Evolutionary conservation across 805 yeast species (phyloP), one percentile per base, ranked within the genome.

Genomic region (Pichia sporocuriosa): DNA sequence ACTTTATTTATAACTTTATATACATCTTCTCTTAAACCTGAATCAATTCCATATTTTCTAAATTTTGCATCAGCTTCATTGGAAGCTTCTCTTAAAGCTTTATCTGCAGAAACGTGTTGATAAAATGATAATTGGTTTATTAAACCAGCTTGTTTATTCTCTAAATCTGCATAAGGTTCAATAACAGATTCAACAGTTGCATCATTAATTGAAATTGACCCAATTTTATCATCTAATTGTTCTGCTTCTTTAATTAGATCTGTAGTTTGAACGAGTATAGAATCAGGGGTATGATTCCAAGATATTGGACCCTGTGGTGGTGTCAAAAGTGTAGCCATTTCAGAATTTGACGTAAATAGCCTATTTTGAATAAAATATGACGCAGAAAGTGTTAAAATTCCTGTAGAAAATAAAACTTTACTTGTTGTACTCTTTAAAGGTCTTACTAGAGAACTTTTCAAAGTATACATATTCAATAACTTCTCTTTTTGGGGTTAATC

Each of bases 71-170:
- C 83, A 0, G 85, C 81, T 45, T 73, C 65, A 33, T 71, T 70
- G 3, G 89, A 77, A 4, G 87, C 85, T 48, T 82, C 85, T 54
- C 96, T 72, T 25, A 83, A 56, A n/a, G 63, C 76, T 53, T 79
- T 75, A 48, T 72, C 69, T 17, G 77, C 53, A 3, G 89, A 80
- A 10, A 86, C 89, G 50, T 81, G 80, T 59, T 79, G 86, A 54
- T 77, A 80, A 56, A 86, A 85, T 16, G 80, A 66, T 51, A 84
- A 59, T 50, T 72, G 80, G 51, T 71, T 72, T 22, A 66, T 65
- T 6, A 69, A 39, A 5, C 70, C 69, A 9, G 67, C 60, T 32
- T 69, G 66, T 21, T 61, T 62, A 54, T 83, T 79, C 47, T 76
- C 78, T 40, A 69, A 59, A 28, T 67, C 58, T 20, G 79, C 74